Conservation (phyloP, 371 early-diverging fungal species). For the Rhizopus delemar region DNA sequence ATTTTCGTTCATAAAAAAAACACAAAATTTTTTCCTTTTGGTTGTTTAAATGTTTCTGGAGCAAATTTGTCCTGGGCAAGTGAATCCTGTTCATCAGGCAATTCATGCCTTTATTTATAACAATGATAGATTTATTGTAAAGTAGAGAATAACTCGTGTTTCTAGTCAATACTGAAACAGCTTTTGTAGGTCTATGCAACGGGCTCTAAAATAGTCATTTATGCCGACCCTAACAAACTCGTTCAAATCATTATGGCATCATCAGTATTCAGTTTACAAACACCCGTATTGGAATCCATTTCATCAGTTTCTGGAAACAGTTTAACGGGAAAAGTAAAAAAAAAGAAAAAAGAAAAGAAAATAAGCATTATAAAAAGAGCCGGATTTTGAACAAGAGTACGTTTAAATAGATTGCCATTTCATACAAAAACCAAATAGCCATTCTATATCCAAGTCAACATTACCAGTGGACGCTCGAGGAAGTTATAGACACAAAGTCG, state of each 20-base stretch:
- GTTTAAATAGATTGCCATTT: constrained; percentile 39
- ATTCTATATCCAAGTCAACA: constrained; percentile 25
- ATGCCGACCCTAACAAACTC: constrained; percentile 45
- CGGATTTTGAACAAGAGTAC: not conserved
- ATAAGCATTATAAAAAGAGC: not conserved
- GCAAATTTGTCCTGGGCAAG: constrained; percentile 67
- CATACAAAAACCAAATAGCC: constrained; percentile 28
- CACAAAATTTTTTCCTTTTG: not conserved
- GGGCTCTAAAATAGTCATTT: constrained; percentile 48
- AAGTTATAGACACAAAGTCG: constrained; percentile 22
- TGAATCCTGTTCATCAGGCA: constrained; percentile 57
- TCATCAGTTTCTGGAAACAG: constrained; percentile 39
- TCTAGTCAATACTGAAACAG: constrained; percentile 16
- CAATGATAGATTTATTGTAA: constrained; percentile 58
- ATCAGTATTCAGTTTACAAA: constrained; percentile 7
- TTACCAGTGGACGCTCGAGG: constrained; percentile 12
- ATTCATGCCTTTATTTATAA: constrained; percentile 51
- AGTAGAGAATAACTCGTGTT: constrained; percentile 7
- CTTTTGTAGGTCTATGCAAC: constrained; percentile 50
- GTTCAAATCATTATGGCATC: constrained; percentile 42
- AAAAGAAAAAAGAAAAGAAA: not conserved
- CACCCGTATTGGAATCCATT: constrained; percentile 15
- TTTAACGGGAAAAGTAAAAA: constrained; percentile 38
- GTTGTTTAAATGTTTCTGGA: constrained; percentile 54
- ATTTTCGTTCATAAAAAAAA: too few relatives aligned